phyloP scores from a whole-genome alignment of 257 asterid genomes.

The Solanum okadae region DNA sequence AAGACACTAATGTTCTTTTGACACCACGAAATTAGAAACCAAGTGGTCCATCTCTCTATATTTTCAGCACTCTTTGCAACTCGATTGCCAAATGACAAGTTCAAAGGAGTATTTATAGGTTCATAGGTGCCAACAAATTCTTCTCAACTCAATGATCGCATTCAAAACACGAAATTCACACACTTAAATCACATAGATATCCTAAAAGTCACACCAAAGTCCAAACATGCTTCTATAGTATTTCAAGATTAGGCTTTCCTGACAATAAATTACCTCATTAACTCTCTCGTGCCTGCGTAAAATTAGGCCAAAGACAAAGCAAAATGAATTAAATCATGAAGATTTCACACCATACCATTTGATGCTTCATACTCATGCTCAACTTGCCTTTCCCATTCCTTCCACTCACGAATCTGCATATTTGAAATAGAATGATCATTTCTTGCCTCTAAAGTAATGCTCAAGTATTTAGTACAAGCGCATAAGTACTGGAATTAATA shows the following conservation, averaged over 20 bases:
- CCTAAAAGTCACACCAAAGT: background rate
- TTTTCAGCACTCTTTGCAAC: background rate
- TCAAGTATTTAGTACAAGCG: background rate
- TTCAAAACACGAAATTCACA: background rate
- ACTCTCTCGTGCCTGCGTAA: background rate
- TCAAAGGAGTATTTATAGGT: background rate
- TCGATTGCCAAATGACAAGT: background rate
- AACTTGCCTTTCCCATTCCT: conserved; percentile 63
- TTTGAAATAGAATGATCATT: background rate
- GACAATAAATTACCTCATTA: background rate
- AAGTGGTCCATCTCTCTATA: background rate
- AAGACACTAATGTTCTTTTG: background rate
- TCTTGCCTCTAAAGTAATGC: background rate
- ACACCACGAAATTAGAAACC: background rate
- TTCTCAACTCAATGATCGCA: background rate
- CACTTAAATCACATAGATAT: background rate
- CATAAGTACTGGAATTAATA: background rate
- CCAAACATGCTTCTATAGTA: background rate
- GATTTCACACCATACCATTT: conserved; percentile 26
- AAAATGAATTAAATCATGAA: background rate
- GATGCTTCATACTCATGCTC: conserved; percentile 23
- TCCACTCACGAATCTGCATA: conserved; percentile 87
- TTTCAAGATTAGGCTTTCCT: background rate
- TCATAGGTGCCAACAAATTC: background rate
- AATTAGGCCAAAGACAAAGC: background rate